These are phyloP conservation scores for Bigelowiella natans DNA, from an alignment of 78 protist species.

Conservation along the genomic window DNA sequence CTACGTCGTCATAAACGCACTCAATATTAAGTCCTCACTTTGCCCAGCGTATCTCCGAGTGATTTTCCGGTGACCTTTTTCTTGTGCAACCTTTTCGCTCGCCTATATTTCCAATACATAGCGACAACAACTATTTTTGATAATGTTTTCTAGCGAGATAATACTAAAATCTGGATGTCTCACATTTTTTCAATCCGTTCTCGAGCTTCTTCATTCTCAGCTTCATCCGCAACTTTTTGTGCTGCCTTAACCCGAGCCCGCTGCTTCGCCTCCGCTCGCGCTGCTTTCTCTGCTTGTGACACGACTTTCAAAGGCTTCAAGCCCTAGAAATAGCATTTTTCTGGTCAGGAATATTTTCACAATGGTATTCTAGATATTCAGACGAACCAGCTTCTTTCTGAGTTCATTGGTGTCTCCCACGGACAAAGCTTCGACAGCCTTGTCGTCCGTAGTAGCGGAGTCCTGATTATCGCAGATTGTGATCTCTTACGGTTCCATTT, in stretches of 20 bases:
- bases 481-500: too few relatives aligned
- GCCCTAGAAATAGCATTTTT: too few relatives aligned
- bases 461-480: background rate
- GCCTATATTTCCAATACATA: too few relatives aligned
- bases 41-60: background rate
- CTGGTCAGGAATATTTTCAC: too few relatives aligned
- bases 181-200: background rate
- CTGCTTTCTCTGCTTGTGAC: background rate
- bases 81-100: background rate
- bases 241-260: background rate
- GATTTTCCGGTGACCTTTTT: background rate
- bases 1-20: too few relatives aligned
- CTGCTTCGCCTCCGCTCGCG: background rate
- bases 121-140: too few relatives aligned
- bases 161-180: too few relatives aligned
- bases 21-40: too few relatives aligned
- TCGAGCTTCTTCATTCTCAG: background rate
- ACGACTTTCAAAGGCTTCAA: background rate
- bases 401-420: background rate
- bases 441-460: background rate
- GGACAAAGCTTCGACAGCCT: background rate
- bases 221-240: background rate
- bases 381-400: background rate
- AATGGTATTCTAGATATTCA: too few relatives aligned
- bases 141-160: too few relatives aligned